These are phyloP conservation scores for Metschnikowia anglica DNA, from an alignment of 805 yeast species.

Conservation along the genomic window DNA sequence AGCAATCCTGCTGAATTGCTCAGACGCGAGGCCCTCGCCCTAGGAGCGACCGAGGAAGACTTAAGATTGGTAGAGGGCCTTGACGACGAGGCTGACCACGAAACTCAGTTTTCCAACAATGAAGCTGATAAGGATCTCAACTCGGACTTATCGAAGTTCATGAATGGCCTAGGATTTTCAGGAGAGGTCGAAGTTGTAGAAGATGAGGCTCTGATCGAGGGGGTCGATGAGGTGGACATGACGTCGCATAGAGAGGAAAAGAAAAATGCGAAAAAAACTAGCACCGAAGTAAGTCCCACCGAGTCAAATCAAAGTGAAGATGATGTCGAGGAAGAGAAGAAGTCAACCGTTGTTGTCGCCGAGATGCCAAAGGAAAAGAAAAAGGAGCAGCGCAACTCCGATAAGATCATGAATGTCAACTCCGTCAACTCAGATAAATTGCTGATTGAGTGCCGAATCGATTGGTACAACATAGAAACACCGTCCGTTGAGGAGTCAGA, in stretches of 20 bases:
- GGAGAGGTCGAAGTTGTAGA: slow-evolving; percentile 21
- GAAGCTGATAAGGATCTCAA: slow-evolving; percentile 44
- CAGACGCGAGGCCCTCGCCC: slow-evolving; percentile 69
- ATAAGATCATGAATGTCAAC: slow-evolving; percentile 38
- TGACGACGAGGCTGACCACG: slow-evolving; percentile 53
- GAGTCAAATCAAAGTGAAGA: slow-evolving; percentile 12
- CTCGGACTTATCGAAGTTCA: slow-evolving; percentile 57
- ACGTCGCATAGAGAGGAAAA: slow-evolving; percentile 24
- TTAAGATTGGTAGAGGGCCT: slow-evolving; percentile 59
- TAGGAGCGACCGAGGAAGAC: slow-evolving; percentile 89
- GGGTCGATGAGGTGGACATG: slow-evolving; percentile 31
- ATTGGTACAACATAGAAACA: slow-evolving; percentile 70
- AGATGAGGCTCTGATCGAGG: slow-evolving; percentile 16
- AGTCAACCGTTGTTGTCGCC: slow-evolving; percentile 17
- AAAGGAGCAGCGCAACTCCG: slow-evolving; percentile 14
- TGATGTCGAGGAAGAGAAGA: slow-evolving; percentile 23
- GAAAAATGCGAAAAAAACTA: no score
- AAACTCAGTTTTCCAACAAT: slow-evolving; percentile 38
- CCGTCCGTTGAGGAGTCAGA: slow-evolving; percentile 28
- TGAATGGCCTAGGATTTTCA: slow-evolving; percentile 67
- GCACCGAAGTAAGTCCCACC: slow-evolving; percentile 12
- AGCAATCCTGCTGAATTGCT: slow-evolving; percentile 35
- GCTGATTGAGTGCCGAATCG: slow-evolving; percentile 57
- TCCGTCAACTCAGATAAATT: slow-evolving; percentile 59
- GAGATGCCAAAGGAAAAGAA: slow-evolving; percentile 23